Evolutionary conservation across 2,329 filamentous ascomycete genomes (phyloP), one percentile per base, ranked within the genome.

Genomic region (Fusarium sarcochroum): DNA sequence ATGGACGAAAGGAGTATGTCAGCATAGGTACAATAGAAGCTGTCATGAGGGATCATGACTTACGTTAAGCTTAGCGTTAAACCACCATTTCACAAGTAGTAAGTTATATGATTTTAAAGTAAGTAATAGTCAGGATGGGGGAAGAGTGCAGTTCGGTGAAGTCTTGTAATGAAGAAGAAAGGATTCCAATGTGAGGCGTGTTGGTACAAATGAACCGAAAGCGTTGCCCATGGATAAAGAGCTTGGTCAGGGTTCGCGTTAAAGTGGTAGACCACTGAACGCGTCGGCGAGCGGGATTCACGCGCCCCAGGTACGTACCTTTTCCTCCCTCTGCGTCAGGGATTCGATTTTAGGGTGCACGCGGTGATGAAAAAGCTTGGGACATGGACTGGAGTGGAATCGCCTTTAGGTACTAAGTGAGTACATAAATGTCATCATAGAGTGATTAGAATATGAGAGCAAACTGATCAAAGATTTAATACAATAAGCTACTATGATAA

Each of bases 191-290:
- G 15, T 27, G 42, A 48, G 42, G 52, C 51, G 49, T 37, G 41
- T 41, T 61, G 37, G 15, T 67, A 46, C 18, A 42, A 48, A 63
- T 44, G 57, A 64, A 53, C 49, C 44, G 58, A 60, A 59, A 67
- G 46, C 55, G 61, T 64, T 58, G 45, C 58, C 64, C 45, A 30
- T 55, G 63, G 51, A 56, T 59, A 50, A 51, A 44, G 50, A 67
- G 51, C 63, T 57, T 45, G 50, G 46, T 51, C 40, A 59, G 70
- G 52, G 66, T 57, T 72, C 72, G 72, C 72, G 72, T 74, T 74
- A 71, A 70, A 73, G 71, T 70, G 52, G 55, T 71, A 51, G 65
- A 72, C 64, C 64, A 50, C 44, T 65, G 49, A 61, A 73, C 72
- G 72, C 72, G 72, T 74, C 49, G 27, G 10, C 27, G 27, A 30